Evolutionary conservation across 129 eudicot genomes (phyloP).

Genomic region (Flaveria bidentis): DNA sequence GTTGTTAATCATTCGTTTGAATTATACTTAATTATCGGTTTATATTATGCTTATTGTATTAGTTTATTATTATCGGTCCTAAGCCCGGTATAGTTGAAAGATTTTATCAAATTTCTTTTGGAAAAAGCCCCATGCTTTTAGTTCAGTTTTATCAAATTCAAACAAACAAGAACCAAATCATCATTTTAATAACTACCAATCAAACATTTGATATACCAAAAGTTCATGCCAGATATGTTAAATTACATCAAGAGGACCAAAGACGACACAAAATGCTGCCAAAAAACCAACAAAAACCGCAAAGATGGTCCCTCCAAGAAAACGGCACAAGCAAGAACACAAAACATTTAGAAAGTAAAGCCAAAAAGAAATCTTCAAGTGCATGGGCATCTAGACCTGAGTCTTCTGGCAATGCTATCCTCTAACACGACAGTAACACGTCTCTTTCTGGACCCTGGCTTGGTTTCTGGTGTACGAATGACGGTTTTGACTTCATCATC

Average conservation of each 20-base stretch:
- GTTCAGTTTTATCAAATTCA: neutral
- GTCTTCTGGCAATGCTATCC: conserved; percentile 51
- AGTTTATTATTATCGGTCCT: no score
- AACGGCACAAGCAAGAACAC: neutral
- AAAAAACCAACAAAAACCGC: neutral
- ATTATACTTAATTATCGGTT: no score
- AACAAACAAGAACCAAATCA: neutral
- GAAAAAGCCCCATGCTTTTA: no score
- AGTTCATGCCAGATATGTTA: neutral
- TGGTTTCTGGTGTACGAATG: conserved; percentile 23
- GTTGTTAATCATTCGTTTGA: no score
- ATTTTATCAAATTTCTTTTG: no score
- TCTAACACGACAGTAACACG: conserved; percentile 24
- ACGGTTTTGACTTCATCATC: conserved; percentile 15
- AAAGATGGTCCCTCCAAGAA: conserved; percentile 5
- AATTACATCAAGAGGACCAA: conserved; percentile 19
- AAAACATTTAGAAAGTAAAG: no score
- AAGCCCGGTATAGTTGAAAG: no score
- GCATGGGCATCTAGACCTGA: conserved; percentile 41
- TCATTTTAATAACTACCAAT: neutral
- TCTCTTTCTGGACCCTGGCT: conserved; percentile 41
- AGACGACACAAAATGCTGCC: conserved; percentile 13
- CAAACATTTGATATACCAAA: neutral
- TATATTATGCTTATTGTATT: no score
- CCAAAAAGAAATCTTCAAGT: conserved; percentile 11